Conservation (phyloP, 2,329 filamentous ascomycete species). For the Cercospora sesami region DNA sequence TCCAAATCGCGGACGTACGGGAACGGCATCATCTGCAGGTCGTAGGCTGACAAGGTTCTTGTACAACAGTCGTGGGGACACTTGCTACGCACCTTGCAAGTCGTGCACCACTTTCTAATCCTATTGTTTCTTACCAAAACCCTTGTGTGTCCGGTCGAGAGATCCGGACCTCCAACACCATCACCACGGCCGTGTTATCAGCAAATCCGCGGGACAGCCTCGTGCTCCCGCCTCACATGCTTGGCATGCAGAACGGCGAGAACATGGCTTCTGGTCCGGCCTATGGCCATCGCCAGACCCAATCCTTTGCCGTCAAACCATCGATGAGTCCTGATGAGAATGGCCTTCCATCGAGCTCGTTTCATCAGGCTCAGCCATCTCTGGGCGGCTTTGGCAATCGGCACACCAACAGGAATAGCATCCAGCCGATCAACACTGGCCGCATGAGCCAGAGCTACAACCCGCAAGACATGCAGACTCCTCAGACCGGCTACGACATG, state of each 20-base stretch:
- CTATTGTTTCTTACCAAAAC: constrained; percentile 10
- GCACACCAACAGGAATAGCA: constrained; percentile 71
- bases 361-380: constrained; percentile 72
- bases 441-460: constrained; percentile 40
- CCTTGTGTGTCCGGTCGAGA: constrained; percentile 26
- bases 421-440: constrained; percentile 90
- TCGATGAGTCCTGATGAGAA: constrained; percentile 71
- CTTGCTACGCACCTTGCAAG: constrained; percentile 19
- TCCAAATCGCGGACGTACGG: background rate
- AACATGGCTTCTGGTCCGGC: constrained; percentile 60
- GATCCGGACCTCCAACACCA: constrained; percentile 28
- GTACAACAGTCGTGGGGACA: constrained; percentile 18
- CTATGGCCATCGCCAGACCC: constrained; percentile 53
- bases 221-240: constrained; percentile 78
- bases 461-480: constrained; percentile 73
- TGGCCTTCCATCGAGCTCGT: constrained; percentile 90
- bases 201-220: constrained; percentile 77
- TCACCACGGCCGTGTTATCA: constrained; percentile 82
- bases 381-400: constrained; percentile 81
- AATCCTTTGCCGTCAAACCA: constrained; percentile 72
- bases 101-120: constrained; percentile 23
- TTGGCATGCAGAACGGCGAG: constrained; percentile 89
- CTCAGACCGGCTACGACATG: constrained; percentile 92
- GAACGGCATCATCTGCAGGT: background rate
- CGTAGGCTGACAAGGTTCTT: background rate